phyloP scores from a whole-genome alignment of 192 early-diverging fungal genomes.

The Coemansia sp. region DNA sequence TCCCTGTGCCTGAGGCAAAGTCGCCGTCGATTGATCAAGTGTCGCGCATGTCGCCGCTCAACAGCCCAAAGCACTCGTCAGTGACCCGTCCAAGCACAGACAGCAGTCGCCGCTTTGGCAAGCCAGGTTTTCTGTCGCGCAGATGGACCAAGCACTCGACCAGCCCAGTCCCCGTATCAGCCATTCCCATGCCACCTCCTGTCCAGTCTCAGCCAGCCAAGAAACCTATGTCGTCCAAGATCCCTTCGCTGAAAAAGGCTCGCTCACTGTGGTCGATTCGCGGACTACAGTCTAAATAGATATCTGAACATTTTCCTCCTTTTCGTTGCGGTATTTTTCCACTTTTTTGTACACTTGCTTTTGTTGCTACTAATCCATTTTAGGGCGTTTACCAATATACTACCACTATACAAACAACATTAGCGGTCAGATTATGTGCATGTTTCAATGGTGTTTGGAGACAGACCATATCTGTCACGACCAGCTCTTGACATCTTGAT shows the following conservation, averaged over 20 bases:
- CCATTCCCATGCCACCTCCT: constrained; percentile 35
- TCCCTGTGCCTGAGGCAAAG: not conserved
- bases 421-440: too few relatives aligned
- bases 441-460: too few relatives aligned
- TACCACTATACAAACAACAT: too few relatives aligned
- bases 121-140: constrained; percentile 22
- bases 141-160: constrained; percentile 16
- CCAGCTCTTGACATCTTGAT: too few relatives aligned
- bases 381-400: too few relatives aligned
- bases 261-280: constrained; percentile 39
- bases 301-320: not conserved
- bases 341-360: constrained; percentile 7
- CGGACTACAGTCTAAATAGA: constrained; percentile 5
- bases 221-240: constrained; percentile 13
- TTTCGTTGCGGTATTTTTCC: constrained; percentile 8
- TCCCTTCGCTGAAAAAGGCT: constrained; percentile 37
- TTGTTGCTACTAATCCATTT: not conserved
- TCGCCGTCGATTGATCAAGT: constrained; percentile 7
- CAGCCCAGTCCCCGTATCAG: constrained; percentile 15
- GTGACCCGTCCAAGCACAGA: constrained; percentile 7
- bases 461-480: too few relatives aligned
- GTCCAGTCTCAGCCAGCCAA: not conserved
- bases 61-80: constrained; percentile 23
- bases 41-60: constrained; percentile 37
- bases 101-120: constrained; percentile 17